These are phyloP conservation scores for Sabuloglossum arenarium DNA, from an alignment of 495 filamentous ascomycete genomes.

Conservation along the genomic window DNA sequence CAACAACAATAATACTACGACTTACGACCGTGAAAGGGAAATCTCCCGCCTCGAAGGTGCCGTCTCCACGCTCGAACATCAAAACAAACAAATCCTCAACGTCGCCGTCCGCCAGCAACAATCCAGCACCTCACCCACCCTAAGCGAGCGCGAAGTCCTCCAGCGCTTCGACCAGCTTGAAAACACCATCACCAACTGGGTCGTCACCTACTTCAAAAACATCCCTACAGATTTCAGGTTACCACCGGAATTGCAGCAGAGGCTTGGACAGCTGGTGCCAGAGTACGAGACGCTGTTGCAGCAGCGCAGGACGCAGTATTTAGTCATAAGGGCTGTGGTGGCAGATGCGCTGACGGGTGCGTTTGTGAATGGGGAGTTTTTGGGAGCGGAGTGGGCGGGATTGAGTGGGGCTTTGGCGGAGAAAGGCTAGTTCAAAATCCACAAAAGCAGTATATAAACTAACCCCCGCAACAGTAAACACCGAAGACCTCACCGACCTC, in stretches of 20 bases:
- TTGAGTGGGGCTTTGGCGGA: not conserved
- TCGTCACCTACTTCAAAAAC: not conserved
- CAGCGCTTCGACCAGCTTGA: not conserved
- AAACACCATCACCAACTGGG: not conserved
- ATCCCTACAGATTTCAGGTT: not conserved
- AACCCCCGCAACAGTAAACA: too few species aligned
- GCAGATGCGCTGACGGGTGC: not conserved
- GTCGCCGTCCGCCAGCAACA: not conserved
- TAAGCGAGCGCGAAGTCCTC: not conserved
- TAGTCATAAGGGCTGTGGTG: not conserved
- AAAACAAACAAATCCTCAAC: not conserved
- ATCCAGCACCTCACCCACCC: not conserved
- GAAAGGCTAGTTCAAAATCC: not conserved
- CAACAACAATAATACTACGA: too few species aligned
- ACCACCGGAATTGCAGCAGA: too few species aligned
- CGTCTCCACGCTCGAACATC: not conserved
- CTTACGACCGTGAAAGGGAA: too few species aligned
- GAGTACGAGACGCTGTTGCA: not conserved
- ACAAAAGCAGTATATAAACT: too few species aligned
- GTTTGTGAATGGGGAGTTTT: not conserved
- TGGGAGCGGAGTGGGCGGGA: not conserved
- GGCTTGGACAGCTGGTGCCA: not conserved
- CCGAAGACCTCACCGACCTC: not conserved
- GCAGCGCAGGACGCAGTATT: not conserved
- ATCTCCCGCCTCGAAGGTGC: not conserved